Percentiles rank a stretch among this genome's conserved stretches.
Conservation (phyloP, 805 yeast species). For the Yarrowia sp. region DNA sequence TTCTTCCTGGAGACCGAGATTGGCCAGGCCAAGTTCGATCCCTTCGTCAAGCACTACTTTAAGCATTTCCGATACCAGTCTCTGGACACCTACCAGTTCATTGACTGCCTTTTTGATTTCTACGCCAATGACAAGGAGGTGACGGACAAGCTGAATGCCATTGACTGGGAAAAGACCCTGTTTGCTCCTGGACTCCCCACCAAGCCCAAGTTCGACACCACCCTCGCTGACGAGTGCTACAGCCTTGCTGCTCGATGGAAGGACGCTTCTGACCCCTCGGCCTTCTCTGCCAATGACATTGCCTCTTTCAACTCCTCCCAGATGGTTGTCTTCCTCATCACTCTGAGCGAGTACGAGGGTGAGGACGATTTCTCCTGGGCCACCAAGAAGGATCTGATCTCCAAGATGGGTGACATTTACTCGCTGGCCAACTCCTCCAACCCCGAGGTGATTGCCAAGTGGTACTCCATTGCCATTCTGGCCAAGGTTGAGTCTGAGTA, state of each 20-base stretch:
- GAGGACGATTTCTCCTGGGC: constrained; percentile 21
- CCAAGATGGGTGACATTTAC: constrained; percentile 41
- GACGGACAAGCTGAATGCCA: constrained; percentile 50
- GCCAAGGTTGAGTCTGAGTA: constrained; percentile 50
- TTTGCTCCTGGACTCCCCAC: constrained; percentile 86
- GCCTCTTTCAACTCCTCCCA: constrained; percentile 66
- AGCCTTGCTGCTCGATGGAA: constrained; percentile 66
- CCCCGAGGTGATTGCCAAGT: constrained; percentile 78
- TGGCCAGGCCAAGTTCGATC: constrained; percentile 63
- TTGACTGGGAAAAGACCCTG: constrained; percentile 87
- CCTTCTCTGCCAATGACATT: constrained; percentile 52
- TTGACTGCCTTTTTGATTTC: constrained; percentile 69
- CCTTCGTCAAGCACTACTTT: constrained; percentile 77
- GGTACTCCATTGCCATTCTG: constrained; percentile 63
- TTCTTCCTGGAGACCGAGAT: constrained; percentile 61
- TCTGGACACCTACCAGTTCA: constrained; percentile 76
- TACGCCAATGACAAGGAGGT: constrained; percentile 36
- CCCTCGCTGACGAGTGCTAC: constrained; percentile 70
- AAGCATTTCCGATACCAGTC: constrained; percentile 63
- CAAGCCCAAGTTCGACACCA: constrained; percentile 74
- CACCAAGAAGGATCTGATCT: constrained; percentile 35
- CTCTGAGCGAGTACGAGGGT: constrained; percentile 21
- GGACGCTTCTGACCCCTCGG: constrained; percentile 29
- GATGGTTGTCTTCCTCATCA: constrained; percentile 61
- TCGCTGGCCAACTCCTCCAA: constrained; percentile 55